Base-by-base conservation (phyloP, 140 eudicot genomes). In the Flaveria floridana region DNA sequence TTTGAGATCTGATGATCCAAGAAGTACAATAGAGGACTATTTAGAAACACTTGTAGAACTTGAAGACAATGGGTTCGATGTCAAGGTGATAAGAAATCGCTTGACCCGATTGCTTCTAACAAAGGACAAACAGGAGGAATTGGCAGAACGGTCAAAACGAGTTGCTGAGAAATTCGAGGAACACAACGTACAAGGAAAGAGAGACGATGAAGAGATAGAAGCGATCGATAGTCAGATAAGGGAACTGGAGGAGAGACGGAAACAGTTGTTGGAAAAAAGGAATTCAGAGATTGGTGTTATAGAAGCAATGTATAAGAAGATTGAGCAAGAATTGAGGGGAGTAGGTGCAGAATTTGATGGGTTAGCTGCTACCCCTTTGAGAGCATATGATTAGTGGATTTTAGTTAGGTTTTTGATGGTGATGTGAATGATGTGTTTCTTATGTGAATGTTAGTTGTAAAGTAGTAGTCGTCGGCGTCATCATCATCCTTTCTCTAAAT, bases 31-130 rank as follows among this genome's bases (percentile, higher is more conserved):
- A 15, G 89, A 90, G 74, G 90, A 83, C 30, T 44, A 72, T 50
- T 62, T 86, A 82, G 91, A 86, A 23, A 83, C 90, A 6, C 87
- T 93, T 26, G 74, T 26, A 0, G 94, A 88, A 21, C 75, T 93
- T 77, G 97, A 90, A 76, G 51, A 64, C 7, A 78, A 88, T 39
- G 99, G 99, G 25, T 94, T 94, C 75, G 78, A 85, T 26, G 90
- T 88, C 19, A 41, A 66, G 72, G 74, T 74, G 13, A 67, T 91
- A 34, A 82, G 90, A 55, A 88, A 83, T 23, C 83, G 86, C 5
- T 57, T 94, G 39, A 63, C 42, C 6, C 21, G 26, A 47, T 56
- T 94, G 81, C 78, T 82, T 12, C 69, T 62, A 19, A 65, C 76
- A 2, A 90, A 85, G 81, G 85, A 85, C 42, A 76, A 56, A 71